These are phyloP conservation scores for Boletus pseudopeckii DNA, from an alignment of 768 basidiomycete species.

Conservation along the genomic window DNA sequence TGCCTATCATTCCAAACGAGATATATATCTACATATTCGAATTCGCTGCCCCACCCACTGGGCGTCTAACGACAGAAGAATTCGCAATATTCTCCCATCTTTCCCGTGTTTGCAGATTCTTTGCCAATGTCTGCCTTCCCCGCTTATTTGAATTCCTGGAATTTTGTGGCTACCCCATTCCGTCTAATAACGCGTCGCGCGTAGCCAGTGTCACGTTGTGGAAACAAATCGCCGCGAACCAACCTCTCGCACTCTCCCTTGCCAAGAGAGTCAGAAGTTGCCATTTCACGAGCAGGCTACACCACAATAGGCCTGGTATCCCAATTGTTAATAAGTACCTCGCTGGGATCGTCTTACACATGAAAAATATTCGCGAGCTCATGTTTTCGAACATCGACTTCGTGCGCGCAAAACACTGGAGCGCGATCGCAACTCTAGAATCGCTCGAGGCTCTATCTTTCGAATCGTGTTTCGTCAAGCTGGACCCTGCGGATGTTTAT, in stretches of 20 bases:
- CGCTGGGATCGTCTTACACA: slow-evolving; percentile 12
- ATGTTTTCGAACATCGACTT: neutral
- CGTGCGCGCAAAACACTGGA: slow-evolving; percentile 16
- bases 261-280: slow-evolving; percentile 30
- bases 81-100: slow-evolving; percentile 23
- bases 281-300: neutral
- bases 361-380: slow-evolving; percentile 20
- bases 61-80: slow-evolving; percentile 10
- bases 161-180: slow-evolving; percentile 2
- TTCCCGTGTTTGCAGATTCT: slow-evolving; percentile 42
- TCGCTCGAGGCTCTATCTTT: slow-evolving; percentile 21
- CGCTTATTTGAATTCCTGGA: slow-evolving; percentile 37
- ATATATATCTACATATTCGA: slow-evolving; percentile 42
- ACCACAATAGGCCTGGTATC: no score
- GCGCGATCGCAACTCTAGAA: slow-evolving; percentile 6
- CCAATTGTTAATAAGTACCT: neutral
- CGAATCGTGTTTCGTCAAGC: neutral
- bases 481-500: neutral
- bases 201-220: slow-evolving; percentile 17
- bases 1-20: slow-evolving; percentile 41
- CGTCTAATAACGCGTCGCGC: neutral
- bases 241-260: slow-evolving; percentile 29
- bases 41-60: slow-evolving; percentile 23
- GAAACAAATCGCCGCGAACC: slow-evolving; percentile 22
- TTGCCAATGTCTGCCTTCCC: slow-evolving; percentile 38